Conservation (phyloP, 495 filamentous ascomycete species). For the Amniculicola lignicola region DNA sequence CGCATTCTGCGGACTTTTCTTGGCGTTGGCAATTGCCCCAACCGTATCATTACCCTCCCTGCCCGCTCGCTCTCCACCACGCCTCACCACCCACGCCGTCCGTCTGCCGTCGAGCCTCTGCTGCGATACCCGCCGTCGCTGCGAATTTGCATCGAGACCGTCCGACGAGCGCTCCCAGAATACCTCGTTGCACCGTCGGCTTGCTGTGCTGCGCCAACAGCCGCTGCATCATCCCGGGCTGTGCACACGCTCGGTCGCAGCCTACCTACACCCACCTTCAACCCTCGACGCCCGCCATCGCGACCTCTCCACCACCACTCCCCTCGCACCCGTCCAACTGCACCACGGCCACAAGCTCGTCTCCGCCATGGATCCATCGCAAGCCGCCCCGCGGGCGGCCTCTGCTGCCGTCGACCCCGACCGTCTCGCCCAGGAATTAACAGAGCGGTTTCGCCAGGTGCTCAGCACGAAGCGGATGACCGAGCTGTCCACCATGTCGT, state of each 20-base stretch:
- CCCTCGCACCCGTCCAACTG: not conserved
- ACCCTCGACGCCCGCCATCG: not conserved
- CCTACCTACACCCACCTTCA: slow-evolving; percentile 4
- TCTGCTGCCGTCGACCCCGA: slow-evolving; percentile 26
- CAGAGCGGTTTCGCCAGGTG: slow-evolving; percentile 69
- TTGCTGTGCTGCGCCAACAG: slow-evolving; percentile 21
- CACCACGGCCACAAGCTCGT: not conserved
- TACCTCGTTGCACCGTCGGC: slow-evolving; percentile 8
- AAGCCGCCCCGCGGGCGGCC: slow-evolving; percentile 20
- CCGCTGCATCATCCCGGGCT: slow-evolving; percentile 21
- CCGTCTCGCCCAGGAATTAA: slow-evolving; percentile 47
- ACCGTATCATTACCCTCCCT: too few relatives aligned
- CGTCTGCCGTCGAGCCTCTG: not conserved
- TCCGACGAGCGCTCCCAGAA: not conserved
- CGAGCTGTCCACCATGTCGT: slow-evolving; percentile 58
- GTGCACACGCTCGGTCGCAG: slow-evolving; percentile 13
- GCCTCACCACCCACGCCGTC: not conserved
- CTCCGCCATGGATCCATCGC: slow-evolving; percentile 29
- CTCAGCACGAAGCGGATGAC: slow-evolving; percentile 75
- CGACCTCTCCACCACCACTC: slow-evolving; percentile 1
- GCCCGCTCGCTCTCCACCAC: not conserved
- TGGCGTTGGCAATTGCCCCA: too few relatives aligned
- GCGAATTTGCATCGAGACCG: not conserved
- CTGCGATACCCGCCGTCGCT: not conserved
- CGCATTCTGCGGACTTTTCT: too few relatives aligned